Evolutionary conservation across 2,329 filamentous ascomycete species (phyloP).

Genomic region (Talaromyces funiculosus): DNA sequence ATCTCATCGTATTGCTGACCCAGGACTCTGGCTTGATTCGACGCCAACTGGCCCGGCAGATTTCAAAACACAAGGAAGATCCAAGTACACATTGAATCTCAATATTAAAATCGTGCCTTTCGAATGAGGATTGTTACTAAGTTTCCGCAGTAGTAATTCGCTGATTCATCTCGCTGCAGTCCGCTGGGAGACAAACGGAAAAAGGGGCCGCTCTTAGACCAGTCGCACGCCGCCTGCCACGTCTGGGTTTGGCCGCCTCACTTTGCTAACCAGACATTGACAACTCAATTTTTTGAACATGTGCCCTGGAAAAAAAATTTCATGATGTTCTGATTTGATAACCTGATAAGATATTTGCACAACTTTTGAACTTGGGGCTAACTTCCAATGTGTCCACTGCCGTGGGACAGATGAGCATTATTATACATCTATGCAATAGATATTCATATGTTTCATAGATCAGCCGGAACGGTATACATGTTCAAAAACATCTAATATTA

Average conservation of each 20-base stretch:
- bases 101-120: neutral
- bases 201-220: slow-evolving; percentile 4
- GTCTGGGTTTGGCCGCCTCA: slow-evolving; percentile 7
- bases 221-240: slow-evolving; percentile 2
- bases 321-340: neutral
- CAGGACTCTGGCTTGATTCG: neutral
- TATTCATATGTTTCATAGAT: too few relatives aligned
- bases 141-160: neutral
- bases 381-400: neutral
- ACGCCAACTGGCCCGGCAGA: neutral
- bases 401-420: neutral
- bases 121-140: neutral
- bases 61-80: neutral
- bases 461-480: too few relatives aligned
- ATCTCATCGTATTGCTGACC: neutral
- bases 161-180: neutral
- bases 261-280: neutral
- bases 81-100: neutral
- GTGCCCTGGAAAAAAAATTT: neutral
- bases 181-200: neutral
- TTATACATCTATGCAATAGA: too few relatives aligned
- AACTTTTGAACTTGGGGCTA: neutral
- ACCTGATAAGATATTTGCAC: neutral
- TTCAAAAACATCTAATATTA: too few relatives aligned
- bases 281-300: neutral